Evolutionary conservation across 1,284 basidiomycete genomes (phyloP).

Genomic region (Tylopilus orsonianus): DNA sequence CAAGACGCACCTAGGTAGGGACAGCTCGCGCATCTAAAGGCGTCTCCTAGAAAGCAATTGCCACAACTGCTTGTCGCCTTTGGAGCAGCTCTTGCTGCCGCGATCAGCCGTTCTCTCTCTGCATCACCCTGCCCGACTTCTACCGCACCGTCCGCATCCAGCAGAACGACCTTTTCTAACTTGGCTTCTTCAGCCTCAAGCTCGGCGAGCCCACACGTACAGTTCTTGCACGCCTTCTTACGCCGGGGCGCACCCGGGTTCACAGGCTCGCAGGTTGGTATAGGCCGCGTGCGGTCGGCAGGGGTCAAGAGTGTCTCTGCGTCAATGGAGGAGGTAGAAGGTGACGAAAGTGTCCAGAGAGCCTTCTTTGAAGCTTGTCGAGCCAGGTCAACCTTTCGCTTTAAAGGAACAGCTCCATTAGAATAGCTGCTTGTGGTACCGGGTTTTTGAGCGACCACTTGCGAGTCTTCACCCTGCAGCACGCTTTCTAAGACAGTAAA

Average conservation of each 20-base stretch:
- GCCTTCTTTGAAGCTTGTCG: conserved; percentile 71
- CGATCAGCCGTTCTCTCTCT: conserved; percentile 63
- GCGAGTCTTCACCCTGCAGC: conserved; percentile 35
- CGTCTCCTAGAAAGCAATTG: conserved; percentile 97
- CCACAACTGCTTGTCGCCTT: conserved; percentile 96
- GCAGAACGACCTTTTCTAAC: conserved; percentile 60
- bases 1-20: conserved; percentile 85
- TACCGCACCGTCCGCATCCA: conserved; percentile 59
- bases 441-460: conserved; percentile 68
- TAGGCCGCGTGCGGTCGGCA: conserved; percentile 69
- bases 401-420: conserved; percentile 45
- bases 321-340: conserved; percentile 68
- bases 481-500: conserved; percentile 54
- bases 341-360: conserved; percentile 71
- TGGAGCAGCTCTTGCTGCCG: conserved; percentile 64
- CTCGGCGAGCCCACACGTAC: conserved; percentile 92
- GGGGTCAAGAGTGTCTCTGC: conserved; percentile 74
- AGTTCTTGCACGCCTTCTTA: conserved; percentile 93
- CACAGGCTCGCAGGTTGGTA: conserved; percentile 65
- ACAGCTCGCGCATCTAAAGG: conserved; percentile 94
- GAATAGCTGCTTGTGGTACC: conserved; percentile 40
- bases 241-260: conserved; percentile 53
- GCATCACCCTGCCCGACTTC: conserved; percentile 61
- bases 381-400: conserved; percentile 53
- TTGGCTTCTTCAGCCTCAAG: conserved; percentile 77